These are phyloP conservation scores for Trifolium fragiferum DNA, from an alignment of 306 rosid genomes.

Conservation along the genomic window DNA sequence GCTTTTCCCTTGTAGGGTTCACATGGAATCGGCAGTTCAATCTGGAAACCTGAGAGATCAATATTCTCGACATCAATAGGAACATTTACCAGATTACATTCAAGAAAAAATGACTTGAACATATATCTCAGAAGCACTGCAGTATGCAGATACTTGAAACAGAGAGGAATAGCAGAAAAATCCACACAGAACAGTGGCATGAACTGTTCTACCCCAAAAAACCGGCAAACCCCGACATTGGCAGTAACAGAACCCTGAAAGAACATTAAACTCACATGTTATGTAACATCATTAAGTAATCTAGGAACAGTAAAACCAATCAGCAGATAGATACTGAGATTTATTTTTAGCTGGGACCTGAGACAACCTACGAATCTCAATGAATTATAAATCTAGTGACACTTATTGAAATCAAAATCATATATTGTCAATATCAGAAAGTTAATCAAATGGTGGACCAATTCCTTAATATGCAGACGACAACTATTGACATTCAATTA, in stretches of 20 bases:
- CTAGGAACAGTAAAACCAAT: background rate
- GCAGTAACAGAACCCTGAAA: slow-evolving; percentile 60
- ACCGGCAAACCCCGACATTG: slow-evolving; percentile 54
- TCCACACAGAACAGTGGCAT: slow-evolving; percentile 67
- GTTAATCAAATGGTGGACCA: background rate
- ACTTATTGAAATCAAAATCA: slow-evolving; percentile 1
- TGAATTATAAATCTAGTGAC: background rate
- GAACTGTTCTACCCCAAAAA: slow-evolving; percentile 53
- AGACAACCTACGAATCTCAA: background rate
- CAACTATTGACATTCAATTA: background rate
- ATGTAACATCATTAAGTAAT: background rate
- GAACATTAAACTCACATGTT: slow-evolving; percentile 1
- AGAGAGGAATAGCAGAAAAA: slow-evolving; percentile 75
- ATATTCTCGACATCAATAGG: slow-evolving; percentile 39
- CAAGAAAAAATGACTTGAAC: slow-evolving; percentile 40
- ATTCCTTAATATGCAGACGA: background rate
- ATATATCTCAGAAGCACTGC: slow-evolving; percentile 45
- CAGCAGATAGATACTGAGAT: background rate
- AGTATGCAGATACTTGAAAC: slow-evolving; percentile 59
- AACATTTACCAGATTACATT: slow-evolving; percentile 38
- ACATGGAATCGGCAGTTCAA: slow-evolving; percentile 4
- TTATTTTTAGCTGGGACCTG: background rate
- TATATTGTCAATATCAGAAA: background rate
- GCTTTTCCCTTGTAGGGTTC: slow-evolving; percentile 23
- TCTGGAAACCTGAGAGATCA: slow-evolving; percentile 45